A percentile compares a stretch with the other conserved stretches of the same genome.
phyloP scores from a whole-genome alignment of 2,329 filamentous ascomycete species.

The Phialophora tarda region DNA sequence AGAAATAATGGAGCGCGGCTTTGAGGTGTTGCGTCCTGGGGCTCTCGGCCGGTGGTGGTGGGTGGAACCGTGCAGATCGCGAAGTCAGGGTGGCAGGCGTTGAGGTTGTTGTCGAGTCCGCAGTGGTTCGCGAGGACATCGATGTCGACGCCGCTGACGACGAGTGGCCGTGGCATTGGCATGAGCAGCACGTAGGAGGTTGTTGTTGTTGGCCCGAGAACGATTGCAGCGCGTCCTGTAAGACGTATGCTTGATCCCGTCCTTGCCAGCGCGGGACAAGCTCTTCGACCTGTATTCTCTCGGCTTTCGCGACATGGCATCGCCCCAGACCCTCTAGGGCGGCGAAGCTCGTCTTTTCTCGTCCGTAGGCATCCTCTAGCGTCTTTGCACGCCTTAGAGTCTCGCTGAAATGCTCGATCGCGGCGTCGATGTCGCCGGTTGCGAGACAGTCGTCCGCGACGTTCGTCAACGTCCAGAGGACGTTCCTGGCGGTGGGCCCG shows the following conservation, averaged over 20 bases:
- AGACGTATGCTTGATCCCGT: neutral
- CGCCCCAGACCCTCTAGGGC: slow-evolving; percentile 25
- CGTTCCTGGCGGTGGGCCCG: slow-evolving; percentile 19
- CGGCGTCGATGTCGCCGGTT: slow-evolving; percentile 8
- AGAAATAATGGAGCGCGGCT: slow-evolving; percentile 3
- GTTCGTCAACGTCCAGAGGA: slow-evolving; percentile 29
- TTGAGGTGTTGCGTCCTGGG: neutral
- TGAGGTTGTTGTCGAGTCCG: neutral
- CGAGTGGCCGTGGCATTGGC: neutral
- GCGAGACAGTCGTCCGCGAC: slow-evolving; percentile 26
- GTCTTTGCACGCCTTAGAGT: slow-evolving; percentile 15
- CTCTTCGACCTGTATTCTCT: neutral
- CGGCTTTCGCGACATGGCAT: slow-evolving; percentile 12
- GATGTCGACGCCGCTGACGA: neutral
- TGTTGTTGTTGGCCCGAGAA: neutral
- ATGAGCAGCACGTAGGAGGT: neutral
- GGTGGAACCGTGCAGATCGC: neutral
- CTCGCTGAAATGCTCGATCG: slow-evolving; percentile 12
- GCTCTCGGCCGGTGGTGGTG: neutral
- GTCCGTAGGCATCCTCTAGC: slow-evolving; percentile 16
- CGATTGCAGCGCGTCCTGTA: neutral
- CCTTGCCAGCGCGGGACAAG: neutral
- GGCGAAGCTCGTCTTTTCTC: slow-evolving; percentile 24
- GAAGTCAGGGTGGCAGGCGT: neutral
- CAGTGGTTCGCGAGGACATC: neutral